Percentiles rank a stretch among this genome's conserved stretches.
phyloP scores from a whole-genome alignment of 148 eudicot species.

The Rhododendron mucronatum region DNA sequence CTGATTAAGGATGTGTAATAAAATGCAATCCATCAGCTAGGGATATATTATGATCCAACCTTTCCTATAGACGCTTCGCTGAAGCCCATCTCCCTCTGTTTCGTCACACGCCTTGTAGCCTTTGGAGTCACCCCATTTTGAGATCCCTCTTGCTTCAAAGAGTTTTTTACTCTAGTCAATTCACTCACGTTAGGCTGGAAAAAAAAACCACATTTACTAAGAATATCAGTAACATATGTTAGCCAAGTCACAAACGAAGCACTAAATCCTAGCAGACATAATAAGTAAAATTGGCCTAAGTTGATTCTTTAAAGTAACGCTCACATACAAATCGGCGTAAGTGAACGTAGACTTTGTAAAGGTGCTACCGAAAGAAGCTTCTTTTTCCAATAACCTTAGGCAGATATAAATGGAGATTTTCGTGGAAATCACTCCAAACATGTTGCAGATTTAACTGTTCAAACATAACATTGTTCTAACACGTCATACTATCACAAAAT shows the following conservation, averaged over 20 bases:
- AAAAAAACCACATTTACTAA: background rate
- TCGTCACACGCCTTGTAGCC: constrained; percentile 10
- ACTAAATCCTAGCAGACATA: background rate
- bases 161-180: constrained; percentile 7
- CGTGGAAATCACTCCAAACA: background rate
- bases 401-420: background rate
- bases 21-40: background rate
- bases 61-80: constrained; percentile 24
- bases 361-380: background rate
- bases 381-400: background rate
- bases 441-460: background rate
- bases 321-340: background rate
- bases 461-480: background rate
- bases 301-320: background rate
- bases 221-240: background rate
- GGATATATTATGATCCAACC: constrained; percentile 28
- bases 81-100: constrained; percentile 19
- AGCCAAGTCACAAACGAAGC: background rate
- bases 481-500: background rate
- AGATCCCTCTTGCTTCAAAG: constrained; percentile 13
- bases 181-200: background rate
- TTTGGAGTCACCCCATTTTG: constrained; percentile 3
- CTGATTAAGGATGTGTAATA: background rate
- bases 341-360: background rate
- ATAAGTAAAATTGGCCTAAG: background rate